Conservation (phyloP, 352 stramenopile species). For the Thalassiosira pacifica region DNA sequence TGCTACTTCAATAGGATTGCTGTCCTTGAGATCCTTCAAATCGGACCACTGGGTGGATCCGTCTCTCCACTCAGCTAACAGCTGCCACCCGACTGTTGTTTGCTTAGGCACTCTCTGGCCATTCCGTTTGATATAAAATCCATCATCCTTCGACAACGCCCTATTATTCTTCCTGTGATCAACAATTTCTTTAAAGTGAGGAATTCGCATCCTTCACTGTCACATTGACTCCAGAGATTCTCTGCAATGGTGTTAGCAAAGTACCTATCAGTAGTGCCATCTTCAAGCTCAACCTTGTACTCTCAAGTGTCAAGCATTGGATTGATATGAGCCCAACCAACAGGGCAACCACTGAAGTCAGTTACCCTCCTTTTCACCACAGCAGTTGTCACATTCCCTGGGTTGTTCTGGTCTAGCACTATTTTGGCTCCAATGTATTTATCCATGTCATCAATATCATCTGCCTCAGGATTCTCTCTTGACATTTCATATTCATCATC, state of each 20-base stretch:
- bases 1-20: constrained; percentile 49
- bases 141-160: constrained; percentile 45
- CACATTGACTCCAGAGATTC: constrained; percentile 49
- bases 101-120: no score
- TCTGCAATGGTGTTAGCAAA: constrained; percentile 52
- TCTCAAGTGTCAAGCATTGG: constrained; percentile 43
- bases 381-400: constrained; percentile 5
- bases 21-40: constrained; percentile 65
- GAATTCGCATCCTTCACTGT: constrained; percentile 51
- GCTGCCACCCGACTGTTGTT: constrained; percentile 45
- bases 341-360: constrained; percentile 30
- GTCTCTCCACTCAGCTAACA: constrained; percentile 64
- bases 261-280: constrained; percentile 38
- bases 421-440: constrained; percentile 46
- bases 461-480: constrained; percentile 7
- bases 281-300: constrained; percentile 50
- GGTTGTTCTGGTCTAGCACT: constrained; percentile 7
- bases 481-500: constrained; percentile 32
- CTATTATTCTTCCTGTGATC: constrained; percentile 54
- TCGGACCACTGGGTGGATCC: constrained; percentile 34
- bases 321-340: constrained; percentile 50
- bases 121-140: no score
- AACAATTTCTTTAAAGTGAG: constrained; percentile 51
- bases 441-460: constrained; percentile 22
- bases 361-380: constrained; percentile 34